Evolutionary conservation across 352 stramenopile genomes (phyloP).

Genomic region (Phytophthora fragariaefolia): DNA sequence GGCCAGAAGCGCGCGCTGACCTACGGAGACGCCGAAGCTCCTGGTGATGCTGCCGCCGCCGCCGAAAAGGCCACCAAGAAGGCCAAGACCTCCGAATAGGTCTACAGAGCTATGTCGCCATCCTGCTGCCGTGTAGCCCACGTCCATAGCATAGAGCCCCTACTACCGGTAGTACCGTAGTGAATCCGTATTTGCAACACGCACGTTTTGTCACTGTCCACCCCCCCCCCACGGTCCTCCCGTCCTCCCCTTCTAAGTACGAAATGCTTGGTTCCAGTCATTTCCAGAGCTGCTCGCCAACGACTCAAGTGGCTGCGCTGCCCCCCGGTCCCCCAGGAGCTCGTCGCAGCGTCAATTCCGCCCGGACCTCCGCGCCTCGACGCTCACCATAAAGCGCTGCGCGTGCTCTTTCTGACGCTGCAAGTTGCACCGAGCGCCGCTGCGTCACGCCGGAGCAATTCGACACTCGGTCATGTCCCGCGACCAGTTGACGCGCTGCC

Average conservation of each 20-base stretch:
- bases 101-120: background rate
- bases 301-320: constrained; percentile 17
- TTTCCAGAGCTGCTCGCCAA: constrained; percentile 38
- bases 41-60: constrained; percentile 72
- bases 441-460: too few relatives aligned
- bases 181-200: background rate
- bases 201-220: too few relatives aligned
- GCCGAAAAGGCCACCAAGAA: constrained; percentile 41
- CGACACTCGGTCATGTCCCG: constrained; percentile 35
- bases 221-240: constrained; percentile 8
- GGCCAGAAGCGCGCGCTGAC: constrained; percentile 79
- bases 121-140: background rate
- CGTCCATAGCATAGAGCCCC: constrained; percentile 21
- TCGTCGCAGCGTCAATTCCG: constrained; percentile 6
- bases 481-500: constrained; percentile 54
- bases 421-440: constrained; percentile 16
- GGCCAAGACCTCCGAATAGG: constrained; percentile 31
- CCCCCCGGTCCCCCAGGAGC: background rate
- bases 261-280: constrained; percentile 57
- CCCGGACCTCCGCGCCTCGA: background rate
- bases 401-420: constrained; percentile 4
- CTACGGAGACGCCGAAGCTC: constrained; percentile 73
- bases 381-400: constrained; percentile 11
- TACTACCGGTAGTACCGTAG: background rate
- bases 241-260: constrained; percentile 32